Evolutionary conservation across 768 basidiomycete genomes (phyloP).

Genomic region (Leccinum ochraceum): DNA sequence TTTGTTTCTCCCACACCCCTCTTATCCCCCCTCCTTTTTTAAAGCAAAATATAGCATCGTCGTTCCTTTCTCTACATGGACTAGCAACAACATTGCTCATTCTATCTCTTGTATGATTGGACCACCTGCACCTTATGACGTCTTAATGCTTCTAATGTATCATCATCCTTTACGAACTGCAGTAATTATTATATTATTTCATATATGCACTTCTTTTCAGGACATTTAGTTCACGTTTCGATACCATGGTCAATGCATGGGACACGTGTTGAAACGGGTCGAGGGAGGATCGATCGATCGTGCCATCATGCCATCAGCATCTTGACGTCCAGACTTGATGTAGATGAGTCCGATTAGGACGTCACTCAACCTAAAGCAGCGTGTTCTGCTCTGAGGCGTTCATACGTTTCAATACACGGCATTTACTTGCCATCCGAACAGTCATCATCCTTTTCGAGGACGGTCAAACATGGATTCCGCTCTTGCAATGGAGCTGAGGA

Average conservation of each 20-base stretch:
- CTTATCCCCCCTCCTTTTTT: background rate
- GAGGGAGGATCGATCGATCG: background rate
- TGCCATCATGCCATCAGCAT: background rate
- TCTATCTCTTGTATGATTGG: background rate
- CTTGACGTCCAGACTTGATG: background rate
- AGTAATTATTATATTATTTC: conserved; percentile 14
- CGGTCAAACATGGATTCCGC: background rate
- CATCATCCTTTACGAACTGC: background rate
- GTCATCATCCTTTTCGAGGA: background rate
- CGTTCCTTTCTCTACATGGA: conserved; percentile 12
- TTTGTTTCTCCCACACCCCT: background rate
- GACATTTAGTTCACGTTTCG: conserved; percentile 1
- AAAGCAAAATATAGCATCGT: background rate
- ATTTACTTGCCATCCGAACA: background rate
- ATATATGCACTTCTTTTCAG: background rate
- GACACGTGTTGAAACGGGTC: background rate
- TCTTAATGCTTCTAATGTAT: conserved; percentile 6
- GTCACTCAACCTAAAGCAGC: background rate
- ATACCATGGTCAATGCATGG: background rate
- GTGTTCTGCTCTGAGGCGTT: background rate
- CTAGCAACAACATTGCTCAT: conserved; percentile 1
- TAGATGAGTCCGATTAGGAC: background rate
- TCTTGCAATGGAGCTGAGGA: background rate
- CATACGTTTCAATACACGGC: no score
- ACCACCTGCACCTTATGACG: background rate